phyloP scores from a whole-genome alignment of 164 flowering plant genomes.

The Vitis rotundifolia region DNA sequence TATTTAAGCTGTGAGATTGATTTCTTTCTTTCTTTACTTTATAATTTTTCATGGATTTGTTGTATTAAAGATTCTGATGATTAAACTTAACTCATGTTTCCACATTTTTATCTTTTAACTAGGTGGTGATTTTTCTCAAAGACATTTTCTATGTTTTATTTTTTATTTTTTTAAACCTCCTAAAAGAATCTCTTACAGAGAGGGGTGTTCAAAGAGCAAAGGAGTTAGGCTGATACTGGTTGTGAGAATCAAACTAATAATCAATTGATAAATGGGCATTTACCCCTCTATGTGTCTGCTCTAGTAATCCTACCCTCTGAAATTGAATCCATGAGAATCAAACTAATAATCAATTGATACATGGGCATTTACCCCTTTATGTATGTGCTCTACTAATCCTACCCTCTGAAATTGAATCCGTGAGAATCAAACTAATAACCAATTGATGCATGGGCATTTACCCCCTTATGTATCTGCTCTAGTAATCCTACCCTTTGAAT shows the following conservation, averaged over 20 bases:
- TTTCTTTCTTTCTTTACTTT: too few relatives aligned
- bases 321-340: neutral
- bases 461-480: neutral
- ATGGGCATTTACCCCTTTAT: neutral
- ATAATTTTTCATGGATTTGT: too few relatives aligned
- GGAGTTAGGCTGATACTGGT: neutral
- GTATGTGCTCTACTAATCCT: neutral
- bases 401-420: neutral
- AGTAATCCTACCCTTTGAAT: neutral
- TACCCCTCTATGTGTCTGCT: neutral
- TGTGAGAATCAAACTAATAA: neutral
- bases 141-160: too few relatives aligned
- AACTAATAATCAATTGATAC: neutral
- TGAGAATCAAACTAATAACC: neutral
- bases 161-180: too few relatives aligned
- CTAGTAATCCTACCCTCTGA: neutral
- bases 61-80: too few relatives aligned
- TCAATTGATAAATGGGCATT: neutral
- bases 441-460: neutral
- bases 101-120: too few relatives aligned
- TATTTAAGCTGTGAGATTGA: too few relatives aligned
- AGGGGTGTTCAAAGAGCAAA: neutral
- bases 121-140: too few relatives aligned
- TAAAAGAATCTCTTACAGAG: too few relatives aligned
- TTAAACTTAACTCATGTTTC: too few relatives aligned